These are phyloP conservation scores for Diaporthe longicolla DNA, from an alignment of 2,329 filamentous ascomycete species.

Conservation along the genomic window DNA sequence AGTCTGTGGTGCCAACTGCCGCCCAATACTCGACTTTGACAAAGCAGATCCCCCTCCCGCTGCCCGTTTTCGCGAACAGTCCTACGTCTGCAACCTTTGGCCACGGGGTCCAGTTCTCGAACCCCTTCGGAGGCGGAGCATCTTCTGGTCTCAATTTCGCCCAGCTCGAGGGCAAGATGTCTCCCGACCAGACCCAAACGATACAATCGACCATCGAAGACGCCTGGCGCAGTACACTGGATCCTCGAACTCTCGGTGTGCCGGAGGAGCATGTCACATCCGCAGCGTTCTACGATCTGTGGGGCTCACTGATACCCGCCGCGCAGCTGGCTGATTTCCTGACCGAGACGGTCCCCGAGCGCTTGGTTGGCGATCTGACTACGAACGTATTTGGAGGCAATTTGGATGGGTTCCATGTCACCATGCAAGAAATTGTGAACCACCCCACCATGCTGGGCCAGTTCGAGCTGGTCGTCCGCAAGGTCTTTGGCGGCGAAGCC, in stretches of 20 bases:
- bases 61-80: constrained; percentile 43
- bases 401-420: constrained; percentile 54
- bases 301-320: constrained; percentile 64
- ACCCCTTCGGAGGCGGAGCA: constrained; percentile 43
- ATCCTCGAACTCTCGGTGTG: constrained; percentile 55
- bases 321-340: constrained; percentile 61
- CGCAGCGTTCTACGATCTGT: constrained; percentile 66
- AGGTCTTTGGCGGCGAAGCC: constrained; percentile 43
- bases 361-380: constrained; percentile 52
- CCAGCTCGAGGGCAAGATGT: constrained; percentile 47
- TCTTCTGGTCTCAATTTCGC: constrained; percentile 37
- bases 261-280: constrained; percentile 59
- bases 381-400: constrained; percentile 55
- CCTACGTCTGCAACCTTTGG: constrained; percentile 5
- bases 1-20: constrained; percentile 60
- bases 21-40: constrained; percentile 56
- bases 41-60: constrained; percentile 59
- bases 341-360: constrained; percentile 48
- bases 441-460: constrained; percentile 65
- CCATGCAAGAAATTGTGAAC: constrained; percentile 64
- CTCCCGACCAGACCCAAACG: constrained; percentile 56
- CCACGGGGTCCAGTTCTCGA: constrained; percentile 44
- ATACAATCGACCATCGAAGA: constrained; percentile 59
- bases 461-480: constrained; percentile 58
- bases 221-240: constrained; percentile 62